phyloP scores from a whole-genome alignment of 768 basidiomycete species.

The Termitomyces sp. region DNA sequence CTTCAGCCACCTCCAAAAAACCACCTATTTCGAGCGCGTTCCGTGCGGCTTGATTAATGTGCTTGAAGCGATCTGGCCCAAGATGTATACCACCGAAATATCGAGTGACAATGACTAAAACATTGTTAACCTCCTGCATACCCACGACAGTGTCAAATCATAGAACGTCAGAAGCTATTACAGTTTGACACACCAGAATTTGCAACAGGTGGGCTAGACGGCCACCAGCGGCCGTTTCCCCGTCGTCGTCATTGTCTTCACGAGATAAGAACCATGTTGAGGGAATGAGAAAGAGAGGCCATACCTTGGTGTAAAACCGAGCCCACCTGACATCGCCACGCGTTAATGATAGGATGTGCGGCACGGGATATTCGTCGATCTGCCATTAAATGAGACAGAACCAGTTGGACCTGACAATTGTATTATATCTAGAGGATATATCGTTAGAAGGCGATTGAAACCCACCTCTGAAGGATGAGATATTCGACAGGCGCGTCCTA shows the following conservation, averaged over 20 bases:
- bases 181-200: constrained; percentile 56
- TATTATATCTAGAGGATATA: constrained; percentile 8
- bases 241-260: constrained; percentile 91
- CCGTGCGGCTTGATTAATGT: constrained; percentile 94
- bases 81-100: constrained; percentile 93
- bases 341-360: constrained; percentile 77
- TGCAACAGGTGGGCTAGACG: constrained; percentile 88
- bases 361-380: constrained; percentile 74
- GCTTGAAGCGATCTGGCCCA: constrained; percentile 85
- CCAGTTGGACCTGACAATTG: constrained; percentile 53
- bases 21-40: constrained; percentile 88
- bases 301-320: constrained; percentile 71
- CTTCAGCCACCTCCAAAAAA: constrained; percentile 60
- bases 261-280: background rate
- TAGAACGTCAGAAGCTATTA: background rate
- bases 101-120: constrained; percentile 88
- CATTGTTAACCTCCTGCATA: constrained; percentile 70
- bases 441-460: constrained; percentile 4
- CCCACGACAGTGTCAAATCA: background rate
- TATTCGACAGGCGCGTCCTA: constrained; percentile 82
- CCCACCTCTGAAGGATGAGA: constrained; percentile 71
- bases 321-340: constrained; percentile 74
- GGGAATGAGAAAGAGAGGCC: background rate
- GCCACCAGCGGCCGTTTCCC: constrained; percentile 90
- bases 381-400: constrained; percentile 64